These are phyloP conservation scores for Bombardia bombarda DNA, from an alignment of 495 filamentous ascomycete species.

Conservation along the genomic window DNA sequence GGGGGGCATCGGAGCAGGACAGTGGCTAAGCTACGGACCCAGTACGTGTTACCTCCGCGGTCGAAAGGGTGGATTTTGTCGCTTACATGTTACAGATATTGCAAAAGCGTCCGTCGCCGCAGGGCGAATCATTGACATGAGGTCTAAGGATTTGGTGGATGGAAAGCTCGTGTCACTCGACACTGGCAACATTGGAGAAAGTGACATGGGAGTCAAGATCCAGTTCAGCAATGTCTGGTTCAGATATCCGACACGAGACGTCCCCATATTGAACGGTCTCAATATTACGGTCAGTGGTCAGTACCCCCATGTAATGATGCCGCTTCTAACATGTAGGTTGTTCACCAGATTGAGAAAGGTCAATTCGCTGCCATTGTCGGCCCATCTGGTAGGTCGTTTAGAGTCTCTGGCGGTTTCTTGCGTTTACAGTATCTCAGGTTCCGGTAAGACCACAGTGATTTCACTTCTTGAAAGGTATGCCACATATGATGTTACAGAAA, in stretches of 20 bases:
- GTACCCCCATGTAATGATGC: too few relatives aligned
- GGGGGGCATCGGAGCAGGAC: constrained; percentile 34
- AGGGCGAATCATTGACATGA: constrained; percentile 45
- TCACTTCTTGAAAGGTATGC: constrained; percentile 50
- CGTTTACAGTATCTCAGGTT: constrained; percentile 36
- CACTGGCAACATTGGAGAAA: constrained; percentile 23
- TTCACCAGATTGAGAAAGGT: constrained; percentile 47
- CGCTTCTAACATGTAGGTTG: neutral
- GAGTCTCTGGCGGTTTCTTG: constrained; percentile 39
- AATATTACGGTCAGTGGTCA: constrained; percentile 41
- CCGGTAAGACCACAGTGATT: constrained; percentile 66
- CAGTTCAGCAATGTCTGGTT: constrained; percentile 53
- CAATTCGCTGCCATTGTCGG: constrained; percentile 63
- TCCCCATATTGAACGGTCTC: constrained; percentile 41
- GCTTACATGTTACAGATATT: constrained; percentile 32
- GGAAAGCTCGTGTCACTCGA: constrained; percentile 20
- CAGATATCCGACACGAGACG: constrained; percentile 47
- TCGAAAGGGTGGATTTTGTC: too few relatives aligned
- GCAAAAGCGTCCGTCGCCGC: constrained; percentile 51
- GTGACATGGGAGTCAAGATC: constrained; percentile 43
- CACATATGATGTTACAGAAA: neutral
- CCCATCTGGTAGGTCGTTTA: constrained; percentile 34
- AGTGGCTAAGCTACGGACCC: constrained; percentile 40
- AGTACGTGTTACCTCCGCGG: constrained; percentile 34
- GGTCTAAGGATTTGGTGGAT: constrained; percentile 18